phyloP scores from a whole-genome alignment of 2,329 filamentous ascomycete genomes.

The Zalaria obscura region DNA sequence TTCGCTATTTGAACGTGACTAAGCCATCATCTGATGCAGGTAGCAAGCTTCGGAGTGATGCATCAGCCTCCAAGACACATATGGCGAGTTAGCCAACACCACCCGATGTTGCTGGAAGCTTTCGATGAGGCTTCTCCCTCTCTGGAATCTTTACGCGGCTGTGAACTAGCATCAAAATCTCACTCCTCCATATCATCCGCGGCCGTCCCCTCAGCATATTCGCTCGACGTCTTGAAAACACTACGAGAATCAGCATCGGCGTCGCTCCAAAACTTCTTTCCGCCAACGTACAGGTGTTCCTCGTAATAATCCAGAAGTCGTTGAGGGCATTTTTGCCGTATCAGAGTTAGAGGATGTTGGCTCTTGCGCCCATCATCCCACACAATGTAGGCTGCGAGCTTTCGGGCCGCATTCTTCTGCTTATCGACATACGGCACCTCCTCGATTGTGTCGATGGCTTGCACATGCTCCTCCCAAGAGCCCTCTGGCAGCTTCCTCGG shows the following conservation, averaged over 20 bases:
- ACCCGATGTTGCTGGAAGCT: too few species aligned
- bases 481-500: slow-evolving; percentile 47
- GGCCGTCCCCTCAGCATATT: background rate
- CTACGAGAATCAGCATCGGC: slow-evolving; percentile 1
- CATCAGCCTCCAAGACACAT: too few species aligned
- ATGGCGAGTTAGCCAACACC: too few species aligned
- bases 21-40: too few species aligned
- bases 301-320: slow-evolving; percentile 22
- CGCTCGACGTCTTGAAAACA: slow-evolving; percentile 2
- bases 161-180: background rate
- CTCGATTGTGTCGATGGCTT: slow-evolving; percentile 57
- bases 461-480: slow-evolving; percentile 63
- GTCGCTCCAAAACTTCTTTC: background rate
- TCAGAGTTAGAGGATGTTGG: slow-evolving; percentile 51
- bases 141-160: too few species aligned
- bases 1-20: too few species aligned
- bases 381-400: slow-evolving; percentile 52
- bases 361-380: slow-evolving; percentile 66
- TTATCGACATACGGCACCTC: slow-evolving; percentile 30
- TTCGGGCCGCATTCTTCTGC: slow-evolving; percentile 23
- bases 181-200: background rate
- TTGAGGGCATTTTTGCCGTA: slow-evolving; percentile 66
- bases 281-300: slow-evolving; percentile 20
- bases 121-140: too few species aligned
- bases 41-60: too few species aligned